These are phyloP conservation scores for Ophioceras dolichostomum DNA, from an alignment of 2,329 filamentous ascomycete species.

Conservation along the genomic window DNA sequence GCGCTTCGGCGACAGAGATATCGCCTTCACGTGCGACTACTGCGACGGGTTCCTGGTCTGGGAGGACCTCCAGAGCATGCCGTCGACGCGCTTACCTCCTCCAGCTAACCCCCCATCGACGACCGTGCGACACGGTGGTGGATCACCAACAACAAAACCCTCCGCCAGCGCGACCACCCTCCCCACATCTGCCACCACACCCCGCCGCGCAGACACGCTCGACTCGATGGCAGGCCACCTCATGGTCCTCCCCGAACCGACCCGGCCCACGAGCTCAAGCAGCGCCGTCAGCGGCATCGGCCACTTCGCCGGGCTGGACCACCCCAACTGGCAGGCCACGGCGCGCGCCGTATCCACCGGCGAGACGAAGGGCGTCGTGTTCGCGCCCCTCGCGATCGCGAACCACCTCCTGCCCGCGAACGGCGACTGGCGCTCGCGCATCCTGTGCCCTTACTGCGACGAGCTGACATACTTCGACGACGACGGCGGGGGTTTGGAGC, in stretches of 20 bases:
- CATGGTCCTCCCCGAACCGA: conserved; percentile 6
- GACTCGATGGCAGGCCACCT: conserved; percentile 4
- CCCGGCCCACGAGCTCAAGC: no score
- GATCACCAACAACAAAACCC: conserved; percentile 17
- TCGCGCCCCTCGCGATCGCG: conserved; percentile 43
- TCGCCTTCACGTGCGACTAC: conserved; percentile 48
- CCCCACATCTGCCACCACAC: conserved; percentile 1
- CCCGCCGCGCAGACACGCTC: conserved; percentile 4
- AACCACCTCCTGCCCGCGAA: conserved; percentile 39
- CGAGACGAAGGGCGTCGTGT: conserved; percentile 38
- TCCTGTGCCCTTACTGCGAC: conserved; percentile 46
- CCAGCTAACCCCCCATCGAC: no score
- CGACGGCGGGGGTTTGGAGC: conserved; percentile 37
- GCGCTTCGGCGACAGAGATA: conserved; percentile 38
- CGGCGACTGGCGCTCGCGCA: conserved; percentile 37
- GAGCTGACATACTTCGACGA: conserved; percentile 34
- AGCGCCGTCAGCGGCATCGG: no score
- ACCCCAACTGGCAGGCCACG: conserved; percentile 39
- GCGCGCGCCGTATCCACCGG: conserved; percentile 26
- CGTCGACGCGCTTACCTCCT: conserved; percentile 32
- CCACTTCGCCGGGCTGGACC: conserved; percentile 11
- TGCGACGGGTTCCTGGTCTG: conserved; percentile 49
- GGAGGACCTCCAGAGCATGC: conserved; percentile 42
- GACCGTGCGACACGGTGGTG: no score
- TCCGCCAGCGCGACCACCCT: conserved; percentile 6